Evolutionary conservation across 768 basidiomycete genomes (phyloP), one percentile per base, ranked within the genome.

Genomic region (Tremella yokohamensis): DNA sequence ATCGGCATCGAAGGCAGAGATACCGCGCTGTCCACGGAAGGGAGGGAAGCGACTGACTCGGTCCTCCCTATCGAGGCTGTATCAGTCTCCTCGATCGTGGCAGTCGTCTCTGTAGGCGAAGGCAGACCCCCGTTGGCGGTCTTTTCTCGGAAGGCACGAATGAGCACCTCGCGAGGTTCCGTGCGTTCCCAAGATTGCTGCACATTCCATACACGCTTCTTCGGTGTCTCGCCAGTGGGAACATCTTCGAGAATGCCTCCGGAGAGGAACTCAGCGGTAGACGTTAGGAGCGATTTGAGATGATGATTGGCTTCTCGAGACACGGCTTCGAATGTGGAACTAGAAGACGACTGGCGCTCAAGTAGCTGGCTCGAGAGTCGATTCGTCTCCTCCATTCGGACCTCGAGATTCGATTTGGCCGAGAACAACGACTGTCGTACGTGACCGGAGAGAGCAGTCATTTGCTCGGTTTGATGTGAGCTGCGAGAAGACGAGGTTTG

Each of bases 181-280:
- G 71, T 74, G 16, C 65, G 53, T 50, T 69, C 66, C 75, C 75
- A 76, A 1, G 50, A 45, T 12, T 60, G 54, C 13, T 58, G 64
- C 1, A 76, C 69, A 20, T 69, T 65, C 67, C 69, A 74, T 15
- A 54, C 60, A 54, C 63, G 68, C 61, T 76, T 76, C 34, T 60
- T 58, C 11, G 75, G 75, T 12, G 75, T 76, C 0, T 63, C 52
- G 15, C 75, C 75, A 15, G 75, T 76, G 0, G 73, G 61, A 3
- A 65, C 49, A 47, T 76, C 75, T 22, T 76, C 73, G n/a, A 53
- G 48, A 11, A 76, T 71, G n/a, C 68, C 70, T 13, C 44, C 45
- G 6, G 65, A 53, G 13, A 76, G 55, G 68, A 76, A 76, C 3
- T 19, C 45, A 11, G 51, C 55, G 9, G 72, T 71, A 1, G 67